Evolutionary conservation across 2,329 filamentous ascomycete genomes (phyloP).

Genomic region (Pseudogymnoascus sp.): DNA sequence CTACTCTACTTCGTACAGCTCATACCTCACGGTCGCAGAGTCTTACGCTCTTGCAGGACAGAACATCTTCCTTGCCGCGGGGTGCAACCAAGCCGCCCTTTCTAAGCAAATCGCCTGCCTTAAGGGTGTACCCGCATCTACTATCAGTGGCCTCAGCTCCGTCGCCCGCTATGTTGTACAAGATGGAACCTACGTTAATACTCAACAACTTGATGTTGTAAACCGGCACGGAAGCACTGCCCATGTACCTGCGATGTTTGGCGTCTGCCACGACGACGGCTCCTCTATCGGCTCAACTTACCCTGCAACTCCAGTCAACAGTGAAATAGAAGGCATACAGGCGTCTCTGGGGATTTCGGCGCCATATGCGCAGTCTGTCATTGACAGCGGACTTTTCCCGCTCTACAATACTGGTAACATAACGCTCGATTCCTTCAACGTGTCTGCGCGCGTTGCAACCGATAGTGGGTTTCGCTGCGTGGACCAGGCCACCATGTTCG

Average conservation of each 20-base stretch:
- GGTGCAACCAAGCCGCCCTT: slow-evolving; percentile 39
- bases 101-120: slow-evolving; percentile 41
- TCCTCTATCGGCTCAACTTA: slow-evolving; percentile 41
- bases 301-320: slow-evolving; percentile 36
- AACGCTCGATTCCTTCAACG: slow-evolving; percentile 48
- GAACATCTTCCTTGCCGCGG: slow-evolving; percentile 40
- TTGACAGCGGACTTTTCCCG: slow-evolving; percentile 42
- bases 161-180: slow-evolving; percentile 45
- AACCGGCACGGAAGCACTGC: slow-evolving; percentile 38
- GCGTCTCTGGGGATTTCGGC: slow-evolving; percentile 39
- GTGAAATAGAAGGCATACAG: slow-evolving; percentile 36
- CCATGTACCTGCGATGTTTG: slow-evolving; percentile 46
- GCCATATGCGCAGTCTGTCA: slow-evolving; percentile 35
- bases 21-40: slow-evolving; percentile 44
- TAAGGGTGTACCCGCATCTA: slow-evolving; percentile 32
- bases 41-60: slow-evolving; percentile 42
- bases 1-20: slow-evolving; percentile 47
- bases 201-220: slow-evolving; percentile 38
- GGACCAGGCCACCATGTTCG: slow-evolving; percentile 48
- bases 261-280: slow-evolving; percentile 42
- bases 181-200: slow-evolving; percentile 45
- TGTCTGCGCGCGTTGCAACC: slow-evolving; percentile 44
- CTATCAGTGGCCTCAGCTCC: not conserved
- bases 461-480: slow-evolving; percentile 49
- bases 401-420: slow-evolving; percentile 41